Conservation (phyloP, 805 yeast genomes). For the Metschnikowia cubensis region DNA sequence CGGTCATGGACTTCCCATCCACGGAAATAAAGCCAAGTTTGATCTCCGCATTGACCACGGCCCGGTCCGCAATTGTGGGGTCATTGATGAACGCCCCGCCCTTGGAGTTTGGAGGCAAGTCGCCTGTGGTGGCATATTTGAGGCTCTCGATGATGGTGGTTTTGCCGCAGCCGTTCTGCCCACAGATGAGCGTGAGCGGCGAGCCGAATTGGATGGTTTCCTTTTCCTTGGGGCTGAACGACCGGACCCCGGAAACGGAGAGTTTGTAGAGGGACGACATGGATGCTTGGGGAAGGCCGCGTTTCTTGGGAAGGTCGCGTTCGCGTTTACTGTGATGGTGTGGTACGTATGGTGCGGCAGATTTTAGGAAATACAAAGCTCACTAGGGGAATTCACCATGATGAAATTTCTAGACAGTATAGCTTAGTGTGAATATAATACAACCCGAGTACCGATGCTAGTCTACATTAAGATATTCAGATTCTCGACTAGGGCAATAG, state of each 20-base stretch:
- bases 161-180: constrained; percentile 94
- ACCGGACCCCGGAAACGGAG: constrained; percentile 78
- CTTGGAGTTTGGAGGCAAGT: constrained; percentile 89
- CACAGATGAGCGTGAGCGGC: constrained; percentile 91
- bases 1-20: constrained; percentile 73
- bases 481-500: too few species aligned
- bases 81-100: constrained; percentile 97
- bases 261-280: constrained; percentile 43
- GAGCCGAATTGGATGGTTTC: constrained; percentile 86
- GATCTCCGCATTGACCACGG: constrained; percentile 83
- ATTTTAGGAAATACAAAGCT: too few species aligned
- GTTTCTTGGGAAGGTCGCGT: too few species aligned
- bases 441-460: too few species aligned
- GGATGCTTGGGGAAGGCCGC: not conserved
- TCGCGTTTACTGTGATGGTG: too few species aligned
- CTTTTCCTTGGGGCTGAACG: constrained; percentile 79
- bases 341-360: too few species aligned
- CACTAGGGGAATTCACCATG: too few species aligned
- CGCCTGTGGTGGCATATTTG: constrained; percentile 92
- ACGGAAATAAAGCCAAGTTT: constrained; percentile 79
- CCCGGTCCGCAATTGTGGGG: constrained; percentile 74
- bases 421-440: too few species aligned
- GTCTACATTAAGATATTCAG: too few species aligned
- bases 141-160: constrained; percentile 94
- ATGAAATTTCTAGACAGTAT: too few species aligned